phyloP scores from a whole-genome alignment of 192 early-diverging fungal species.

The Polychytrium aggregatum region DNA sequence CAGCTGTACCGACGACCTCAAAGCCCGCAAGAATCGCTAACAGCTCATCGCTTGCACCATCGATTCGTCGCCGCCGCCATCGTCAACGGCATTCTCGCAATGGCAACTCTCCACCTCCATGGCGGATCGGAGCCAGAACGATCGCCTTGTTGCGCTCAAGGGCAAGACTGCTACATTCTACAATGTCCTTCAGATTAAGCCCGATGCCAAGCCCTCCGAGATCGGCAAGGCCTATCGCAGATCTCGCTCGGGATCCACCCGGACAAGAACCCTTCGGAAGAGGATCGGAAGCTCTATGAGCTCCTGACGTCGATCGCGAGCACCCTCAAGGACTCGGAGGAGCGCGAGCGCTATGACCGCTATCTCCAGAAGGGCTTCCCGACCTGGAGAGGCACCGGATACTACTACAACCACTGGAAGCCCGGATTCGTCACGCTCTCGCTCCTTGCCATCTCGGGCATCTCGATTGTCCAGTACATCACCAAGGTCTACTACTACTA shows the following conservation, averaged over 20 bases:
- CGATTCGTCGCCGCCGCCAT: too few relatives aligned
- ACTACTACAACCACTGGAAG: slow-evolving; percentile 30
- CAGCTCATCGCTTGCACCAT: too few relatives aligned
- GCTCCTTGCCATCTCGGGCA: slow-evolving; percentile 14
- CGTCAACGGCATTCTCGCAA: too few relatives aligned
- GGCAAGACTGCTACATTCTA: slow-evolving; percentile 24
- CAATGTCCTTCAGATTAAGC: slow-evolving; percentile 13
- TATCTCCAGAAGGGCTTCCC: slow-evolving; percentile 36
- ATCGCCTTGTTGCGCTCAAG: slow-evolving; percentile 12
- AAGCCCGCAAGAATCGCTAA: too few relatives aligned
- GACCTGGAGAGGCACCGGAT: slow-evolving; percentile 22
- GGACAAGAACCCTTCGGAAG: slow-evolving; percentile 34
- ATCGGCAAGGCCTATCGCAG: slow-evolving; percentile 32
- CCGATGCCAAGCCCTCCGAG: slow-evolving; percentile 17
- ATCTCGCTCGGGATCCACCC: slow-evolving; percentile 27
- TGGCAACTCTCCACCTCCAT: too few relatives aligned
- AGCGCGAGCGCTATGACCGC: slow-evolving; percentile 30
- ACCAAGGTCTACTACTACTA: slow-evolving; percentile 16
- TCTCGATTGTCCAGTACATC: slow-evolving; percentile 29
- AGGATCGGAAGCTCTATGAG: slow-evolving; percentile 20
- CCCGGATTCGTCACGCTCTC: slow-evolving; percentile 25
- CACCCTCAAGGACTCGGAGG: slow-evolving; percentile 25
- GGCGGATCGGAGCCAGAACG: slow-evolving; percentile 5
- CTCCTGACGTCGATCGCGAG: slow-evolving; percentile 28
- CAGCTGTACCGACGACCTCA: too few relatives aligned